Conservation (phyloP, 768 basidiomycete species). For the Punctularia strigosozonata region DNA sequence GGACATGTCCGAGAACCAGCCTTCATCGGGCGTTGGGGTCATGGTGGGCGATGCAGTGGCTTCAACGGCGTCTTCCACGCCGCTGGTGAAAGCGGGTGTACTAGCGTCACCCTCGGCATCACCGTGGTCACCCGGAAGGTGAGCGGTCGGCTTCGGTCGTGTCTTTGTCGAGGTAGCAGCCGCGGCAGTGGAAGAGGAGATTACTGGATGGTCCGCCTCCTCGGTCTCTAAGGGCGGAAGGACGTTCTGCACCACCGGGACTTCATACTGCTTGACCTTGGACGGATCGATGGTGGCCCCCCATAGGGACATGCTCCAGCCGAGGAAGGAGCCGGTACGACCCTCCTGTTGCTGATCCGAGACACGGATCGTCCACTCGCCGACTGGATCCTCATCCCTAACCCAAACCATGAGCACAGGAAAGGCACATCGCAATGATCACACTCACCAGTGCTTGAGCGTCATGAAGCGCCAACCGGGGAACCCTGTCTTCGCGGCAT, state of each 20-base stretch:
- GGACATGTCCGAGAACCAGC: conserved; percentile 75
- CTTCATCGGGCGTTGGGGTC: conserved; percentile 59
- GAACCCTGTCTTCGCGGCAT: conserved; percentile 57
- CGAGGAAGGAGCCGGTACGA: conserved; percentile 58
- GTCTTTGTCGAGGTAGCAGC: conserved; percentile 40
- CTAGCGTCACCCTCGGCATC: conserved; percentile 68
- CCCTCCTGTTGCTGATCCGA: conserved; percentile 60
- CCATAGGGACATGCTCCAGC: conserved; percentile 92
- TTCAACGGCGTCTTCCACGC: conserved; percentile 13
- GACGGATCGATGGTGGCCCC: conserved; percentile 72
- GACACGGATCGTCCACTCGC: conserved; percentile 83
- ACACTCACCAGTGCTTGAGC: conserved; percentile 87
- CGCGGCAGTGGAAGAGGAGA: conserved; percentile 22
- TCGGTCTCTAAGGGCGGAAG: too few relatives aligned
- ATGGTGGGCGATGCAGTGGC: conserved; percentile 25
- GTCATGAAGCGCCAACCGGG: conserved; percentile 99
- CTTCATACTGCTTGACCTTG: conserved; percentile 48
- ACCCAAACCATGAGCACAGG: not conserved
- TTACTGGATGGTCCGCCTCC: too few relatives aligned
- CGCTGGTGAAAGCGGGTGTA: conserved; percentile 54
- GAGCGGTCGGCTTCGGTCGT: conserved; percentile 75
- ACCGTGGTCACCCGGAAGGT: conserved; percentile 82
- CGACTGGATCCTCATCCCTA: conserved; percentile 90
- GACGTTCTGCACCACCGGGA: conserved; percentile 39
- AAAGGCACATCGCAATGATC: conserved; percentile 1